Evolutionary conservation across 129 eudicot genomes (phyloP).

Genomic region (Logfia minima): DNA sequence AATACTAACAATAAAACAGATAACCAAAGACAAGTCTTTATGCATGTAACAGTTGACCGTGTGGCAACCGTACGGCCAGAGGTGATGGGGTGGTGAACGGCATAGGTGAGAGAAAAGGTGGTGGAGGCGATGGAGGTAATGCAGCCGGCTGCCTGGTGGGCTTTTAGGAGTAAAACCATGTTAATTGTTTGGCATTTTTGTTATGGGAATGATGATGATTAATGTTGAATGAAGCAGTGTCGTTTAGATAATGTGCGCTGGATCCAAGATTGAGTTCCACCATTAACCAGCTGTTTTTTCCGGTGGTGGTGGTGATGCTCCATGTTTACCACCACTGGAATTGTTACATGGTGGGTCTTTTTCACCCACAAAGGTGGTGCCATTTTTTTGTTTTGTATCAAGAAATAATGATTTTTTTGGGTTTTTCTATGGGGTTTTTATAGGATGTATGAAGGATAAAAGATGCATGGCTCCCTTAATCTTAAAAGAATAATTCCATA

Average conservation of each 20-base stretch:
- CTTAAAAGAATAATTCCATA: too few relatives aligned
- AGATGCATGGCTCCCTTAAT: background rate
- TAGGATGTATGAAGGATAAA: background rate
- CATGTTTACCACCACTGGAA: conserved; percentile 79
- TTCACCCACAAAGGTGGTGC: conserved; percentile 62
- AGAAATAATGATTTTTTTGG: too few relatives aligned
- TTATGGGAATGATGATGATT: conserved; percentile 34
- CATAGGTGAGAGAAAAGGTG: conserved; percentile 50
- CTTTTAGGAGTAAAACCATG: conserved; percentile 74
- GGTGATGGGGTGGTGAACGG: conserved; percentile 20
- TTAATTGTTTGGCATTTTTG: conserved; percentile 78
- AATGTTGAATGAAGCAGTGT: conserved; percentile 4
- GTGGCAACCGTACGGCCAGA: conserved; percentile 11
- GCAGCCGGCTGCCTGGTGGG: conserved; percentile 83
- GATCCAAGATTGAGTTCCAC: conserved; percentile 55
- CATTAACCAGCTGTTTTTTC: conserved; percentile 64
- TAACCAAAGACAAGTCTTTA: conserved; percentile 26
- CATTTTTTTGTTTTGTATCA: conserved; percentile 28
- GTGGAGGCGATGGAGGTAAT: conserved; percentile 66
- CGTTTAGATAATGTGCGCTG: conserved; percentile 31
- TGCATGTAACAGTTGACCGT: background rate
- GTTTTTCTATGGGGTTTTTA: background rate
- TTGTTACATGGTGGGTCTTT: conserved; percentile 56
- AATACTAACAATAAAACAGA: conserved; percentile 3
- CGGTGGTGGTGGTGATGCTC: conserved; percentile 44